Percentiles rank a stretch among this genome's conserved stretches.
Evolutionary conservation across 257 asterid genomes (phyloP).

Genomic region (Solanum tacnaense): DNA sequence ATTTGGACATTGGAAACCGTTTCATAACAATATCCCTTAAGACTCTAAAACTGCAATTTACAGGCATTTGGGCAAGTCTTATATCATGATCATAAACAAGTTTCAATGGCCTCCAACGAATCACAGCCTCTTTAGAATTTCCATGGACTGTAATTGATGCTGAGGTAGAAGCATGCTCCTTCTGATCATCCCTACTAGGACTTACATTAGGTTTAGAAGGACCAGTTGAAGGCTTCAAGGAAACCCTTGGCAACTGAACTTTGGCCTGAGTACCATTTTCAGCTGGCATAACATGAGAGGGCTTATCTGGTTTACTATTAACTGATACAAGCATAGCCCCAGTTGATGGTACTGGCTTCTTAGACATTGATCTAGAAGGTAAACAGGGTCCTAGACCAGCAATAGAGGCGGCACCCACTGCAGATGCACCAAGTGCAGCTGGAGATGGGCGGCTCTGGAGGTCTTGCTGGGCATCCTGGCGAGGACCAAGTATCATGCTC

Average conservation of each 20-base stretch:
- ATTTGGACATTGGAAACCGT: constrained; percentile 72
- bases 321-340: constrained; percentile 21
- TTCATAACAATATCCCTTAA: constrained; percentile 58
- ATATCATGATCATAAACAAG: constrained; percentile 88
- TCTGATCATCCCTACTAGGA: constrained; percentile 26
- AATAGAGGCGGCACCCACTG: constrained; percentile 84
- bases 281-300: constrained; percentile 19
- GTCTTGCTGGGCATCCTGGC: constrained; percentile 49
- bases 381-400: constrained; percentile 88
- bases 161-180: constrained; percentile 21
- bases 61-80: constrained; percentile 82
- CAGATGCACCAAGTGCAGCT: constrained; percentile 98
- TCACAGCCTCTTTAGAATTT: constrained; percentile 15
- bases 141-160: constrained; percentile 41
- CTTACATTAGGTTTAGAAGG: constrained; percentile 25
- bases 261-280: constrained; percentile 55
- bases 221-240: constrained; percentile 59
- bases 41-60: constrained; percentile 46
- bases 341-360: constrained; percentile 35
- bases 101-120: constrained; percentile 55
- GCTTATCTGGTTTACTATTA: constrained; percentile 45
- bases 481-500: constrained; percentile 48
- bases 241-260: constrained; percentile 48
- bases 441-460: constrained; percentile 97
- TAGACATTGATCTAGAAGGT: constrained; percentile 68